Evolutionary conservation across 768 basidiomycete species (phyloP), one percentile per base, ranked within the genome.

Genomic region (Cubamyces sp.): DNA sequence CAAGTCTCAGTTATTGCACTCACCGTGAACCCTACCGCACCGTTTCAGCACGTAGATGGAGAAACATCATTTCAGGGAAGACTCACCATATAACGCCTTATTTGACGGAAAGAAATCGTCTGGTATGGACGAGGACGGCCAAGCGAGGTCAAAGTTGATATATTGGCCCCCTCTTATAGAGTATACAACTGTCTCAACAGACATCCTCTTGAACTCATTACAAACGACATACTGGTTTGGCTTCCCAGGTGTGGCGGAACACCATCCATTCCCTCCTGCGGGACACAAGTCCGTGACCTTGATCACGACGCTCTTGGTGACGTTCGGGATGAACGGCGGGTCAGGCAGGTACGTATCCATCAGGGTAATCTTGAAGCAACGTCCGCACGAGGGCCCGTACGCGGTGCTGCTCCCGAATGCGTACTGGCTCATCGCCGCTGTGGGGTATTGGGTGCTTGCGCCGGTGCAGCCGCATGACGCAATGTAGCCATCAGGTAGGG

Each of bases 201-300:
- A 7, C 18, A 19, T 37, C 43, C 59, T 18, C 3, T 4, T 42
- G 26, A 21, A n/a, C 55, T 54, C 64, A 50, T n/a, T 48, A 55
- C 34, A 16, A 16, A 28, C 23, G 40, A 75, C 87, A 67, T 71
- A 91, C 90, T 80, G 71, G 68, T 93, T 93, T 3, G 85, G 83
- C 50, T 82, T 81, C 5, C 72, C 73, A 5, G 75, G 72, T 9
- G 87, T 91, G 3, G 83, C 92, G 41, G 82, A 84, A 68, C 92
- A 94, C 90, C 87, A 91, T 16, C 86, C 88, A 21, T 71, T 70
- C 56, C 74, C 70, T 1, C 84, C 84, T 16, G 84, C 74, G 6
- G 92, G 91, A 70, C 92, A 94, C 19, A 91, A 73, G 72, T 94
- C 92, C 3, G 88, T 92, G 43, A 94, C 75, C 74, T 94, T 94